Conservation (phyloP, 1,284 basidiomycete genomes). For the Thecaphora thlaspeos region DNA sequence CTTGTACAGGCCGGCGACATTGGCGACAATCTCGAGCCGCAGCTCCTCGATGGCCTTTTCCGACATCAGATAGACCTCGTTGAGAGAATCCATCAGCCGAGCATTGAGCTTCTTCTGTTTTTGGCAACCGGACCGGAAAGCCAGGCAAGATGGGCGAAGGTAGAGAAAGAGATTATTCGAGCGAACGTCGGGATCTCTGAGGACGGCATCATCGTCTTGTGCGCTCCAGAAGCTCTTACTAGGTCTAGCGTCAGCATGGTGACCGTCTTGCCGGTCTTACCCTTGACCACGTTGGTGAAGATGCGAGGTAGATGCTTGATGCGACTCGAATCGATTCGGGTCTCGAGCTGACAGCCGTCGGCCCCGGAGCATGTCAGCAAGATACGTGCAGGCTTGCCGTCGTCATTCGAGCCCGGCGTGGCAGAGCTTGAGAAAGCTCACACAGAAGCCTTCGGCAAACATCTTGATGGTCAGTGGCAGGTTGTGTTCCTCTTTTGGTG, state of each 20-base stretch:
- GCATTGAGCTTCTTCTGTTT: conserved; percentile 77
- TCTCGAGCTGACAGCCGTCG: too few relatives aligned
- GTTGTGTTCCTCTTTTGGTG: conserved; percentile 60
- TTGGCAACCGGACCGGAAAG: too few relatives aligned
- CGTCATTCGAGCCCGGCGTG: too few relatives aligned
- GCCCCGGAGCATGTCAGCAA: too few relatives aligned
- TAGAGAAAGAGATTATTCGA: too few relatives aligned
- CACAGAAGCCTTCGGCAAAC: conserved; percentile 66
- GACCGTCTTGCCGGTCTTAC: conserved; percentile 68
- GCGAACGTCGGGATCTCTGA: too few relatives aligned
- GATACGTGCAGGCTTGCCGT: too few relatives aligned
- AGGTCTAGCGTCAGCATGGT: conserved; percentile 73
- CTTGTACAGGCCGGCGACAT: conserved; percentile 37
- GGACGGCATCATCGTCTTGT: too few relatives aligned
- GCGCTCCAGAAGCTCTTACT: conserved; percentile 4
- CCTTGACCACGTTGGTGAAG: conserved; percentile 68
- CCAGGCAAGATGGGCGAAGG: too few relatives aligned
- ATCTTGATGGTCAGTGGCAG: conserved; percentile 69
- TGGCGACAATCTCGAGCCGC: conserved; percentile 20
- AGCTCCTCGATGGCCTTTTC: conserved; percentile 59
- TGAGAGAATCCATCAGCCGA: conserved; percentile 76
- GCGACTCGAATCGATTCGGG: too few relatives aligned
- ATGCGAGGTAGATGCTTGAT: background rate
- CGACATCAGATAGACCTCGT: conserved; percentile 78
- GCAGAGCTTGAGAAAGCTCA: too few relatives aligned